Base-by-base conservation (phyloP, 257 asterid species). In the Lavandula angustifolia region DNA sequence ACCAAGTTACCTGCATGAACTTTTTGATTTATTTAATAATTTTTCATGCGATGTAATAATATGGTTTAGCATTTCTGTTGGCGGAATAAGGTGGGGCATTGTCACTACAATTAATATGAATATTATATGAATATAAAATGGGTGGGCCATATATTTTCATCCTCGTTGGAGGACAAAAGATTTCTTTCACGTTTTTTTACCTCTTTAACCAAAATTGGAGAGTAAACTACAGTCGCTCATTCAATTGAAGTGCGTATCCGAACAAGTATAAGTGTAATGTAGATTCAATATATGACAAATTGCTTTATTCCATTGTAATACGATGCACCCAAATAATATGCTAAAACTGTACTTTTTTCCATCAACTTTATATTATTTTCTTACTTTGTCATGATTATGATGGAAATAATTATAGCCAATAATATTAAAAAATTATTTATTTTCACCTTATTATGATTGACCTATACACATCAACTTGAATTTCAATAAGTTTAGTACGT, bases 71-170 rank as follows among this genome's bases (percentile, higher is more conserved):
- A 60, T 44, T 72, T 54, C 54, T 31, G 61, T 59, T 69, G 48
- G 73, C 32, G 44, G 48, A 47, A 18, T 73, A 68, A 50, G 75
- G 82, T 86, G 85, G 80, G 80, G 37, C 73, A 42, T 14, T 73
- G 65, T 54, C 81, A 65, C 72, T 76, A 76, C 73, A 34, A 42
- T 62, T 52, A 60, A 46, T 47, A 35, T 13, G 66, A 1, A 6
- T 3, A 9, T 55, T 54, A 67, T 56, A 34, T 47, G 41, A 11
- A 40, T 62, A 31, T 59, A 27, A 73, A 55, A 66, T 70, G 64
- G 73, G 78, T 79, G 79, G 82, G 76, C 50, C 83, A 62, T 7
- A 60, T 32, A 3, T 75, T 76, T 49, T 37, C 62, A 72, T 68
- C 57, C 56, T 61, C 57, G 69, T 67, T 75, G 82, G 85, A 70